phyloP scores from a whole-genome alignment of 306 rosid species.

The Luffa aegyptiaca region DNA sequence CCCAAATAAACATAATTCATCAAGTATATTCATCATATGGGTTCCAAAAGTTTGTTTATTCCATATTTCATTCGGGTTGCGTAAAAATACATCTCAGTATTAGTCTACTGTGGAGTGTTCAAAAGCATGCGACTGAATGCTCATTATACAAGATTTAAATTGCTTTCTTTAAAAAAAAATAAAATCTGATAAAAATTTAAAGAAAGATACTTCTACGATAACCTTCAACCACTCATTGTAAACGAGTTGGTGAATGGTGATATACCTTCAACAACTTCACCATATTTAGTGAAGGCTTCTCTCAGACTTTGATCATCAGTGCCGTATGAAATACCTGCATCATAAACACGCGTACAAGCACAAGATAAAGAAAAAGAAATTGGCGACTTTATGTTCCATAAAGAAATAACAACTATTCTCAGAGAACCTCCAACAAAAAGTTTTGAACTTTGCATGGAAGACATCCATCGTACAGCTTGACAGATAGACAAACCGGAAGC shows the following conservation, averaged over 20 bases:
- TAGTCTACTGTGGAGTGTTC: neutral
- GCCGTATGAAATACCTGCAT: constrained; percentile 53
- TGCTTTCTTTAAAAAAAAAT: too few relatives aligned
- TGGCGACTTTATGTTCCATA: neutral
- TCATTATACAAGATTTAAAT: too few relatives aligned
- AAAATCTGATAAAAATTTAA: too few relatives aligned
- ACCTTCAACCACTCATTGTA: neutral
- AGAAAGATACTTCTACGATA: neutral
- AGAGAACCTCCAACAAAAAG: constrained; percentile 71
- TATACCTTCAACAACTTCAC: constrained; percentile 73
- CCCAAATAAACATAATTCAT: neutral
- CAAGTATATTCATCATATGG: neutral
- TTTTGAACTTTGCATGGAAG: constrained; percentile 46
- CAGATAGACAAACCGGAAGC: constrained; percentile 33
- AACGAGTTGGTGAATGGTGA: neutral
- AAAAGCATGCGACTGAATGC: neutral
- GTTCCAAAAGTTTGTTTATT: neutral
- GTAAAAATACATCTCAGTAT: neutral
- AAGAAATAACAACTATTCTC: neutral
- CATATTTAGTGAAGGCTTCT: constrained; percentile 71
- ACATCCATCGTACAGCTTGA: constrained; percentile 65
- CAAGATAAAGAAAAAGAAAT: neutral
- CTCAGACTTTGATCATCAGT: constrained; percentile 64
- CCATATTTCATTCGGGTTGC: neutral
- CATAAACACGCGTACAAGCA: neutral